These are phyloP conservation scores for Vitis cinerea DNA, from an alignment of 164 flowering plant genomes.

Conservation along the genomic window DNA sequence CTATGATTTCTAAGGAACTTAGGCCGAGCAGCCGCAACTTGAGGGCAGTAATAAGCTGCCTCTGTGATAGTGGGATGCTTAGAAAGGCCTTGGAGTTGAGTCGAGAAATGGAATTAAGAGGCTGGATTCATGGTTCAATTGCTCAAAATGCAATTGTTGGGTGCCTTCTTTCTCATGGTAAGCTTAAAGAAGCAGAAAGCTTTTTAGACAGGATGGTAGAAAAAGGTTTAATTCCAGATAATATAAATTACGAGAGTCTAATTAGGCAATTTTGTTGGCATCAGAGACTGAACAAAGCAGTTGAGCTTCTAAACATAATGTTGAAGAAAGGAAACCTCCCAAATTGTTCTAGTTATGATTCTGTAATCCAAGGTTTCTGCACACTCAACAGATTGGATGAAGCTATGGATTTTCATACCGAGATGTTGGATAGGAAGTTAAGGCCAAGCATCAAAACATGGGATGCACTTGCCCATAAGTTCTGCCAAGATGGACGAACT, in stretches of 20 bases:
- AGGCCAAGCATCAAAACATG: conserved; percentile 55
- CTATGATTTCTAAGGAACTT: conserved; percentile 57
- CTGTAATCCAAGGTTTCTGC: conserved; percentile 51
- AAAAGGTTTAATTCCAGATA: conserved; percentile 41
- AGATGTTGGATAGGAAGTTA: conserved; percentile 64
- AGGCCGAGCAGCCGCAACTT: conserved; percentile 67
- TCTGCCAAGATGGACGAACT: conserved; percentile 42
- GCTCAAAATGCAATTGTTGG: conserved; percentile 52
- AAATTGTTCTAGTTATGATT: conserved; percentile 50
- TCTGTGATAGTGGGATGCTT: conserved; percentile 40
- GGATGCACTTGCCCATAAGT: conserved; percentile 40
- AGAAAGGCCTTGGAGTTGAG: conserved; percentile 54
- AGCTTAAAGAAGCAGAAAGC: conserved; percentile 55
- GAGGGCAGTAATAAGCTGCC: conserved; percentile 36
- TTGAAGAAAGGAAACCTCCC: conserved; percentile 58
- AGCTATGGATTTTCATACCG: conserved; percentile 69
- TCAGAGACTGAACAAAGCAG: conserved; percentile 51
- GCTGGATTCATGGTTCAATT: conserved; percentile 55
- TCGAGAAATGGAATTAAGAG: conserved; percentile 56
- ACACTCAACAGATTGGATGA: conserved; percentile 30
- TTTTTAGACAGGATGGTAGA: conserved; percentile 44
- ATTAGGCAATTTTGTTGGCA: conserved; percentile 46
- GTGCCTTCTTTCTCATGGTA: conserved; percentile 47
- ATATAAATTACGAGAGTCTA: conserved; percentile 47
- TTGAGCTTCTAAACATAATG: conserved; percentile 68